phyloP scores from a whole-genome alignment of 2,329 filamentous ascomycete genomes.

The Ambrosiella beaveri region DNA sequence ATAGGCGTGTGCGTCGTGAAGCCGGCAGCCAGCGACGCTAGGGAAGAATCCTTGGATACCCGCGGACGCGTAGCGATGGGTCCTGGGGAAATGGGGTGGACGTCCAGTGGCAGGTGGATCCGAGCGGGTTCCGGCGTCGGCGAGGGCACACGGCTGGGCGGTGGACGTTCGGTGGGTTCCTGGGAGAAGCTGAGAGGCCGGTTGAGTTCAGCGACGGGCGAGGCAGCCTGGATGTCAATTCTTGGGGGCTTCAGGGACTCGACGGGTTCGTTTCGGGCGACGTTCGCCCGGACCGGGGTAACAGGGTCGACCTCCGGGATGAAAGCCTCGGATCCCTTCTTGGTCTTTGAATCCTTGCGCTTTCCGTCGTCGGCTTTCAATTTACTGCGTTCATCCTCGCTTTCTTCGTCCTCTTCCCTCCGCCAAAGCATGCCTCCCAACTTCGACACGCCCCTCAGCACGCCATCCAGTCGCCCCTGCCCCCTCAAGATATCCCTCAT shows the following conservation, averaged over 20 bases:
- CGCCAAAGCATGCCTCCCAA: conserved; percentile 41
- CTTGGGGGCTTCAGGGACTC: conserved; percentile 32
- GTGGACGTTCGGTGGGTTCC: conserved; percentile 13
- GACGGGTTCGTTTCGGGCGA: conserved; percentile 24
- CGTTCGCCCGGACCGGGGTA: conserved; percentile 18
- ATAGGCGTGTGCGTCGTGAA: conserved; percentile 9
- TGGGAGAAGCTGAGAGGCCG: neutral
- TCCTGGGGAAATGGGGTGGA: conserved; percentile 12
- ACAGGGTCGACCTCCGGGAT: neutral
- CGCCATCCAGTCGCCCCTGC: conserved; percentile 49
- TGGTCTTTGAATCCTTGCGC: neutral
- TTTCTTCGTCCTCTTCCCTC: conserved; percentile 32
- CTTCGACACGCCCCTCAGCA: conserved; percentile 43
- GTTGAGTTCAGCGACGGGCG: conserved; percentile 16
- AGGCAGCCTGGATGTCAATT: conserved; percentile 29
- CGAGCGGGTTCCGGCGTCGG: neutral
- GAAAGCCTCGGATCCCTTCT: neutral
- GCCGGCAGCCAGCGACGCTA: neutral
- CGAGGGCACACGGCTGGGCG: conserved; percentile 20
- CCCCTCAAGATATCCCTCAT: conserved; percentile 44
- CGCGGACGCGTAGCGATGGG: conserved; percentile 15
- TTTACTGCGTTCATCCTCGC: conserved; percentile 24
- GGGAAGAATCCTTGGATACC: neutral
- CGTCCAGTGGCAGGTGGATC: neutral
- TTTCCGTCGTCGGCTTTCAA: neutral